Base-by-base conservation (phyloP, 352 stramenopile species). In the Phytophthora cactorum region DNA sequence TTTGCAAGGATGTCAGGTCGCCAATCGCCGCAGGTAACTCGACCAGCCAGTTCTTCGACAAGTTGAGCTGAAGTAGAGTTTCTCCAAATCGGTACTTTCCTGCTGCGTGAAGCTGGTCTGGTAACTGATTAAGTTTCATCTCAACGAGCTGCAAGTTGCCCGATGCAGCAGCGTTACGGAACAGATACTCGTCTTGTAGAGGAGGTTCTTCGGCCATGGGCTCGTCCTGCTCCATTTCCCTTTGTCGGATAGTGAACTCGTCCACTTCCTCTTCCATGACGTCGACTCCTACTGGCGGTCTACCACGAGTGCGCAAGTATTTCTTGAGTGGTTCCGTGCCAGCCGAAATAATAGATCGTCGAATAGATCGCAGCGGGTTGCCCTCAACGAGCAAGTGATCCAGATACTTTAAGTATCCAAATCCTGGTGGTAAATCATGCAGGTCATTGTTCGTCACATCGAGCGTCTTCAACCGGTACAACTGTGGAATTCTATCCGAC, bases 361-460 rank as follows among this genome's bases (percentile, higher is more conserved):
- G 82, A 68, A 95, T 92, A 6, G 85, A 86, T 9, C 86, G 84
- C 32, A 95, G 60, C 0, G 85, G 86, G 31, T 95, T 95, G 0
- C 87, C 87, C 52, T 93, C 85, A 28, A 92, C 82, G 34, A 90
- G 56, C 10, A 95, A 70, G 52, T 92, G 82, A 36, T 92, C 75
- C 4, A 95, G 72, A 46, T 91, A 77, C 62, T 91, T 91, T 11
- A 93, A 55, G 31, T 93, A 95, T 5, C 87, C 87, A 17, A 95
- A 61, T 3, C 73, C 85, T 1, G 86, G 74, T 14, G 86, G 85
- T 12, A 96, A 67, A 58, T 93, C 83, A 22, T 79, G 69, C 39
- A 96, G 59, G 41, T 92, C 85, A 50, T 96, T 96, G 63, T 96
- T 96, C n/a, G 74, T 87, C 38, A 94, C 43, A 61, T 96, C 89